Base-by-base conservation (phyloP, 805 yeast species). In the Wickerhamiella azymoides region DNA sequence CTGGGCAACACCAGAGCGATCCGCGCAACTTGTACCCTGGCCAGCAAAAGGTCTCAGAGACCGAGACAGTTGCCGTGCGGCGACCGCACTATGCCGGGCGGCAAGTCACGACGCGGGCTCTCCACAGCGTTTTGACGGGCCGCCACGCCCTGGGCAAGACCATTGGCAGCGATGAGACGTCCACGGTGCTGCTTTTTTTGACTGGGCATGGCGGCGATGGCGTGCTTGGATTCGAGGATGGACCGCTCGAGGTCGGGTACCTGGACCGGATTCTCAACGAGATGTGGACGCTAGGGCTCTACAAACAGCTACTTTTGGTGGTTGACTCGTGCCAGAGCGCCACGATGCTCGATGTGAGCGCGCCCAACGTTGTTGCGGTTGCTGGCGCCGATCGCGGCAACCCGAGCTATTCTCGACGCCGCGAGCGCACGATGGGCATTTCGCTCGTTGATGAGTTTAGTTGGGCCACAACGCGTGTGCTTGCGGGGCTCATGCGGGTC, bases 131-230 rank as follows among this genome's bases (percentile, higher is more conserved):
- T 16, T n/a, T 44, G 30, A 30, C 42, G n/a, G 19, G 25, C 8
- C 33, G 43, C n/a, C n/a, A 13, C 35, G 36, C 2, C 25, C 25
- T 27, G n/a, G 21, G 39, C 3, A 32, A 38, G 13, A 36, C 32
- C 2, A 43, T 36, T 18, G 14, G 16, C 11, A 18, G 32, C 27
- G 33, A 44, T 14, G n/a, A 32, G 16, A n/a, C 32, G 14, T 26
- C 36, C 27, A 39, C 21, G 5, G 18, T 44, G 1, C 27, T 44
- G 11, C 27, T 44, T 5, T 44, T 38, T 18, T 10, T 44, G 17
- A 44, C 47, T 16, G 47, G 47, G 2, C 47, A 44, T 25, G 47
- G 47, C 19, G 36, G 33, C 10, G 47, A 44, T 10, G 43, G 43
- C 4, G 27, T 39, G 21, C 21, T 44, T 4, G 33, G 36, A 6